Base-by-base conservation (phyloP, 257 asterid genomes). In the Solanum stenotomum region DNA sequence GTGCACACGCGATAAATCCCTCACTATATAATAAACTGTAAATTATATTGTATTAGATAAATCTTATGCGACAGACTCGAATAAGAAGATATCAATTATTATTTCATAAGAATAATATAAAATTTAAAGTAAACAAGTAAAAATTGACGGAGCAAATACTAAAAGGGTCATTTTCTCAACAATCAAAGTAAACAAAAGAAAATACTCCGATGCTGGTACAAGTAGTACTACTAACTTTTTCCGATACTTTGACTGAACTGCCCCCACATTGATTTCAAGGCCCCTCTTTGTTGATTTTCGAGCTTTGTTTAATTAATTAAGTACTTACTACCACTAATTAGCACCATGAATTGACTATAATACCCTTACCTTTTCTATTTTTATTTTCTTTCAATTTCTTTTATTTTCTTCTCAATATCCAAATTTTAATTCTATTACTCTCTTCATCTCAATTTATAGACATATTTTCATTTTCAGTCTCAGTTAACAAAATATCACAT, bases 241-340 rank as follows among this genome's bases (percentile, higher is more conserved):
- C 90, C 70, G 85, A 42, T 87, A 89, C 88, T 94, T 93, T 93
- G 97, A 93, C 97, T 88, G 92, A 75, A 77, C 85, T 91, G 93
- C 92, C 94, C 95, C 95, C 81, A 89, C 94, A 89, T 74, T 29
- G 11, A 29, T 29, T 91, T 42, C 90, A 89, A 91, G 91, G 94
- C 92, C 93, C 90, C 92, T 91, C 93, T 93, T 93, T 86, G 88
- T 94, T 92, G 97, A 92, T 91, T 88, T 63, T 87, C 76, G 83
- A 88, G 76, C 61, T 42, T 16, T 75, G 38, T 65, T 65, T 67
- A n/a, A 22, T 71, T 74, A 20, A 29, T 27, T 81, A 8, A 27
- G 10, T 46, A 70, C 34, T 33, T 34, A 33, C 1, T 15, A 9
- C 27, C 35, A 46, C 10, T 15, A 15, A 75, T 87, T 27, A 59